Base-by-base conservation (phyloP, 2,329 filamentous ascomycete genomes). In the Neofusicoccum sp. region DNA sequence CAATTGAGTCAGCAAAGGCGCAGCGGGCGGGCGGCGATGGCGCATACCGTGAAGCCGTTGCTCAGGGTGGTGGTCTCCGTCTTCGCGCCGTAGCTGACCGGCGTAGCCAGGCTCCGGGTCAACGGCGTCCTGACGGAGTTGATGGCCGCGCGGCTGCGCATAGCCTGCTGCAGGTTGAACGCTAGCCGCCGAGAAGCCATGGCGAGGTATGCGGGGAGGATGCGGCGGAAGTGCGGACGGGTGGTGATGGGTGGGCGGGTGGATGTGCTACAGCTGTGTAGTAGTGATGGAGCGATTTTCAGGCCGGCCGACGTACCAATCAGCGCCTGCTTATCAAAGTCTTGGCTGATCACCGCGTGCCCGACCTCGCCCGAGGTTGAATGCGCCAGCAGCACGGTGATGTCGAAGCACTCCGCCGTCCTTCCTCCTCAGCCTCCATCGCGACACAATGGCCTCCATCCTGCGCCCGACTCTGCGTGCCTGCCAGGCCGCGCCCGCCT, bases 181-280 rank as follows among this genome's bases (percentile, higher is more conserved):
- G 93, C 93, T 83, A 98, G 87, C 88, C 92, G 90, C 86, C 93
- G 87, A 80, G 93, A 96, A 83, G 93, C 93, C 93, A 98, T 97
- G 78, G 78, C 73, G 67, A 68, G 65, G 69, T 65, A 61, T 56
- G 58, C 34, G 60, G 60, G 57, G 60, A 59, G 54, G 59, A 62
- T 49, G 45, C 48, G 53, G 62, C 56, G 63, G 65, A 70, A 72
- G n/a, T 71, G 71, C 67, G 65, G 67, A 68, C 68, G 67, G 68
- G 70, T 79, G 79, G 75, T 76, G 77, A 78, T 75, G 76, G 78
- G 80, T 78, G 76, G 75, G 76, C 78, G 75, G 76, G 78, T 78
- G 77, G n/a, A n/a, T 75, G 73, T 64, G 69, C 73, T 48, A 51
- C 38, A 57, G 53, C 24, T 49, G 36, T 59, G 54, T 16, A 43